Conservation (phyloP, 352 stramenopile species). For the Phytophthora cryptogea region DNA sequence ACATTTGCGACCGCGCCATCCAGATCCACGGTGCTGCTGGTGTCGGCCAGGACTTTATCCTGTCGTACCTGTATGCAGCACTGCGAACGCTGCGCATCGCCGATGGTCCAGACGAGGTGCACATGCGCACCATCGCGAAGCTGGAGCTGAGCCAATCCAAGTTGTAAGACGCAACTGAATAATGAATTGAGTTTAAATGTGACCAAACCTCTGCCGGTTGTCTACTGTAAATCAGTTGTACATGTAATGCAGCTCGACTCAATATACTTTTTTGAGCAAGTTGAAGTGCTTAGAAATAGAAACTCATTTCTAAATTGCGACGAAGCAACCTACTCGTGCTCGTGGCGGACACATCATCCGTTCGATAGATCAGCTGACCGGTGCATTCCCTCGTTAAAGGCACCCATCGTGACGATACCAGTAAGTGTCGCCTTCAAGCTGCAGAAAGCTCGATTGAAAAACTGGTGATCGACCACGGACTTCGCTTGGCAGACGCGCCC, state of each 20-base stretch:
- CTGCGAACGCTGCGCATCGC: slow-evolving; percentile 94
- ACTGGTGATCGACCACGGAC: not conserved
- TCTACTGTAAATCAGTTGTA: no score
- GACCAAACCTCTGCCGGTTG: no score
- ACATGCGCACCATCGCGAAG: slow-evolving; percentile 94
- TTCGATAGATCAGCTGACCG: not conserved
- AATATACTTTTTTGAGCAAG: no score
- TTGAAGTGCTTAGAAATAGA: no score
- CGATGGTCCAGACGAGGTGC: slow-evolving; percentile 97
- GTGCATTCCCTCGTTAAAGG: not conserved
- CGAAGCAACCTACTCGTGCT: not conserved
- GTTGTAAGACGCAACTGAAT: slow-evolving; percentile 33
- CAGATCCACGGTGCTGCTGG: slow-evolving; percentile 79
- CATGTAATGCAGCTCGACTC: no score
- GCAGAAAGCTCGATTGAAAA: not conserved
- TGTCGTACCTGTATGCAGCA: slow-evolving; percentile 91
- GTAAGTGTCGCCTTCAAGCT: no score
- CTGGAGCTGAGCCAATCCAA: slow-evolving; percentile 85
- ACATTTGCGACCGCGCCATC: slow-evolving; percentile 92
- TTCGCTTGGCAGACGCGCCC: not conserved
- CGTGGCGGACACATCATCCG: not conserved
- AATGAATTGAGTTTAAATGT: slow-evolving; percentile 8
- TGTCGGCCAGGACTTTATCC: slow-evolving; percentile 93
- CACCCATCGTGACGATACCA: not conserved
- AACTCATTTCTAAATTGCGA: no score